Base-by-base conservation (phyloP, 2,329 filamentous ascomycete species). In the Paraphaeosphaeria minitans region DNA sequence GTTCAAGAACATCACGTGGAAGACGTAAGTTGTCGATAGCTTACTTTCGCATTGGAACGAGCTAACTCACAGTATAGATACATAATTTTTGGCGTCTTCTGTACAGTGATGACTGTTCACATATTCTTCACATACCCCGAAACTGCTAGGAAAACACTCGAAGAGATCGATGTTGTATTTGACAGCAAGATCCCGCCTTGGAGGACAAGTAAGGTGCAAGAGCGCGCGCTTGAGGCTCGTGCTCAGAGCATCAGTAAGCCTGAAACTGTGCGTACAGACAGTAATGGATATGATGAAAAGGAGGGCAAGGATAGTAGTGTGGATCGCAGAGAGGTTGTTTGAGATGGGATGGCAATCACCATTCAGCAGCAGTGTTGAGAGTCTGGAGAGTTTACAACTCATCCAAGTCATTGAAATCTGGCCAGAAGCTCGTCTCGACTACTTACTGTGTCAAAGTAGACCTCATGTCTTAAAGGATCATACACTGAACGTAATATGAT, bases 1-100 rank as follows among this genome's bases (percentile, higher is more conserved):
- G 0, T 85, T 88, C 74, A 74, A 78, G 50, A 86, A 86, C 69
- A 87, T 87, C 70, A 79, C 78, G 27, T 87, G 82, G 76, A 82
- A 81, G 61, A 75, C 83, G 19, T 84, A 83, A 68, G 79, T 84
- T 45, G 72, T 83, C 22, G 84, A 83, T 58, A 16, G 13, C 3
- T 21, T 22, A 12, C 5, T n/a, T 6, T 39, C 33, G 33, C 19
- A 10, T 7, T n/a, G 33, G 7, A 24, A 27, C 7, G 27, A 8
- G 33, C 48, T 51, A 39, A 51, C 8, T 12, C 35, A 13, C 87
- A 81, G 75, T 82, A 81, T 59, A 75, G 83, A 13, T 84, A 83
- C 68, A 79, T 84, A 43, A 73, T 83, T 24, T 84, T 83, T 59
- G 81, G 82, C 0, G 65, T 73, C 6, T 70, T 58, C 12, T 52